phyloP scores from a whole-genome alignment of 2,329 filamentous ascomycete genomes.

The Truncatella angustata region DNA sequence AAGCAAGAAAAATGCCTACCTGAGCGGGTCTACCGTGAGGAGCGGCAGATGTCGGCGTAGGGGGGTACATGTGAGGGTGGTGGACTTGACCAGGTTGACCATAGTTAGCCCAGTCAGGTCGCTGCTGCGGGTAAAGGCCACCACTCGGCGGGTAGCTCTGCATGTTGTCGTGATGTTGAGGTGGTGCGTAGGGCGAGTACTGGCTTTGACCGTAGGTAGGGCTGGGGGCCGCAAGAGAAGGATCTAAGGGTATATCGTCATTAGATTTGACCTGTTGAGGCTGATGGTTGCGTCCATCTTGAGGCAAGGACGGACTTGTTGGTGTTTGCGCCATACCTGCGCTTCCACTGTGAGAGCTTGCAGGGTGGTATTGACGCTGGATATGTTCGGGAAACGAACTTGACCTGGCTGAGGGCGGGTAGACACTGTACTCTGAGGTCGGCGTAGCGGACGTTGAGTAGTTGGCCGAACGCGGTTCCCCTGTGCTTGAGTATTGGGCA shows the following conservation, averaged over 20 bases:
- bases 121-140: constrained; percentile 64
- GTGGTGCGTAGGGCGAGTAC: constrained; percentile 85
- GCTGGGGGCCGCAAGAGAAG: constrained; percentile 90
- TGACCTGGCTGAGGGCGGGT: constrained; percentile 70
- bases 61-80: constrained; percentile 53
- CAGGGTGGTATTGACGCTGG: constrained; percentile 78
- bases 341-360: constrained; percentile 69
- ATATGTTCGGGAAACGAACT: constrained; percentile 85
- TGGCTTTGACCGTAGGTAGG: constrained; percentile 81
- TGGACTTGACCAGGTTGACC: constrained; percentile 49
- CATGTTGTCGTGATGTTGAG: constrained; percentile 71
- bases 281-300: constrained; percentile 78
- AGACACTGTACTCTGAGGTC: constrained; percentile 83
- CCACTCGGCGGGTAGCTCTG: constrained; percentile 69
- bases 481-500: constrained; percentile 82
- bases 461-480: constrained; percentile 71
- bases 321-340: constrained; percentile 94
- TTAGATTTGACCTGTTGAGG: constrained; percentile 84
- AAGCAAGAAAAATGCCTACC: constrained; percentile 42
- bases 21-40: constrained; percentile 57
- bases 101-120: constrained; percentile 75
- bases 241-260: constrained; percentile 98
- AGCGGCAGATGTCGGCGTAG: constrained; percentile 53
- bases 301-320: constrained; percentile 95
- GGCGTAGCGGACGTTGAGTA: constrained; percentile 80